Base-by-base conservation (phyloP, 345 rosid genomes). In the Populus simonii region DNA sequence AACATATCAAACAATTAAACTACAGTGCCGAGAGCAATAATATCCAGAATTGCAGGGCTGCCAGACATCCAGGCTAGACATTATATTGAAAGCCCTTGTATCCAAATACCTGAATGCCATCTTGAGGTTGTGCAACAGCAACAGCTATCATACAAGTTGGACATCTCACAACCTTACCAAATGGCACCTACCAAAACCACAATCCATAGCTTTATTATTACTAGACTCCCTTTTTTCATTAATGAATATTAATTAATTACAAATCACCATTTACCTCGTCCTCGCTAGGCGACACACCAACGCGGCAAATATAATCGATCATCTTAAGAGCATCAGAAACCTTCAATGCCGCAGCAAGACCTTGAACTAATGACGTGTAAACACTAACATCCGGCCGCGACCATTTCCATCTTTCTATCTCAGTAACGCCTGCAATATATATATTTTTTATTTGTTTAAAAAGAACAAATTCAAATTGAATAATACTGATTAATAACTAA, bases 151-250 rank as follows among this genome's bases (percentile, higher is more conserved):
- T 76, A 84, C 99, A 93, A 70, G 83, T 87, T 11, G 98, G 99
- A 83, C 99, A 96, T 79, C 90, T 89, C 74, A 96, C 94, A 76
- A 96, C 92, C 87, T 89, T 91, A 68, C 99, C 99, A 81, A 96
- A 93, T 16, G 97, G 97, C 70, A 96, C 98, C 99, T 96, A 81
- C 41, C 76, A 74, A 63, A 67, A 20, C 18, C 23, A 49, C 18
- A 63, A 18, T 20, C 23, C 22, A 35, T 29, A 33, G 22, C 18
- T 15, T 47, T 4, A 13, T 47, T 4, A 47, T 13, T 15, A 13
- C 16, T 47, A 47, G 51, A 47, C 51, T 47, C 4, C 45, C 16
- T 47, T 47, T 47, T 47, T 47, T 47, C 17, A 47, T 47, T 15
- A 45, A 45, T 45, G 17, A 45, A 17, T 4, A 45, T 45, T 41